A percentile compares a stretch with the other conserved stretches of the same genome.
Conservation (phyloP, 495 filamentous ascomycete genomes). For the Penicillium pancosmium region DNA sequence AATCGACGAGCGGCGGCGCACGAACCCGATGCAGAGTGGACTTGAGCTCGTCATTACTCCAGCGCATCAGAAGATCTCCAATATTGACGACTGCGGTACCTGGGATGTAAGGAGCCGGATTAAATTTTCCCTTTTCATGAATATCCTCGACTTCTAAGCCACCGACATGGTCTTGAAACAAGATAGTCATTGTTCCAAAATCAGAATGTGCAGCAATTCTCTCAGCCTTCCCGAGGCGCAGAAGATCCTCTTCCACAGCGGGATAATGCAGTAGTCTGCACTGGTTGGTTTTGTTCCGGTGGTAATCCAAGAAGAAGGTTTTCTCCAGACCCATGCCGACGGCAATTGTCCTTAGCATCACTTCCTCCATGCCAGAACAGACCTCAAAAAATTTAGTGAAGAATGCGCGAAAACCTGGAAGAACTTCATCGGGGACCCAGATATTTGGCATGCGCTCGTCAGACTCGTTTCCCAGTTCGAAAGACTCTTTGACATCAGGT, state of each 20-base stretch:
- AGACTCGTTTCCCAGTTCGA: constrained; percentile 56
- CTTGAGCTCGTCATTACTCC: constrained; percentile 39
- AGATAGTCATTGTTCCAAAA: constrained; percentile 52
- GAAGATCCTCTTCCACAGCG: constrained; percentile 2
- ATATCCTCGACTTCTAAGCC: constrained; percentile 53
- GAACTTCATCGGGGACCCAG: constrained; percentile 55
- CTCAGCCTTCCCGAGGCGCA: constrained; percentile 14
- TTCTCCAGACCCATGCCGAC: constrained; percentile 37
- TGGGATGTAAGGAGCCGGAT: constrained; percentile 38
- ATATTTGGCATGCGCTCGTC: constrained; percentile 54
- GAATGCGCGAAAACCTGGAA: constrained; percentile 59
- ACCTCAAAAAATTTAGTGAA: constrained; percentile 41
- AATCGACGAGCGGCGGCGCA: constrained; percentile 30
- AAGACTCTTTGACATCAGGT: constrained; percentile 47
- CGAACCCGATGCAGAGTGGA: constrained; percentile 50
- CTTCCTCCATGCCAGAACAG: constrained; percentile 5
- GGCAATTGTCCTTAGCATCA: constrained; percentile 28
- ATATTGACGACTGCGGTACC: constrained; percentile 48
- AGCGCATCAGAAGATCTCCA: constrained; percentile 20
- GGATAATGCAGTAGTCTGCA: constrained; percentile 33
- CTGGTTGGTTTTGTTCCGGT: constrained; percentile 47
- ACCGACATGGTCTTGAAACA: constrained; percentile 56
- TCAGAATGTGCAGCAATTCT: constrained; percentile 40
- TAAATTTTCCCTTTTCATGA: constrained; percentile 39
- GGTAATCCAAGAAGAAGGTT: constrained; percentile 43